Evolutionary conservation across 1,139 yeast genomes (phyloP).

Genomic region (Pichia sp.): DNA sequence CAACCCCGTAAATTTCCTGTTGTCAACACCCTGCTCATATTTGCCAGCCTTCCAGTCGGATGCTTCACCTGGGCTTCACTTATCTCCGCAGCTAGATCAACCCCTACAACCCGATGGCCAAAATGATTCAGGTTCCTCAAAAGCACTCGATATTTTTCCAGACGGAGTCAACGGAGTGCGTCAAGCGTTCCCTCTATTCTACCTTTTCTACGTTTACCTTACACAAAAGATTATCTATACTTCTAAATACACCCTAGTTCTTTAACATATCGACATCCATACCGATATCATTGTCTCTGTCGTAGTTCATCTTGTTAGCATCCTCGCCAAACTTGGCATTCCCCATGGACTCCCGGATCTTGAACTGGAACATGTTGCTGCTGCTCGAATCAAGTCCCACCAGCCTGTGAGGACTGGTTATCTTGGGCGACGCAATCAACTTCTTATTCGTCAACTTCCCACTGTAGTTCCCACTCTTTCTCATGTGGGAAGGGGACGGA

Average conservation of each 20-base stretch:
- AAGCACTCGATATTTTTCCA: no score
- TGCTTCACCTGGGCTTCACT: no score
- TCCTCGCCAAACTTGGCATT: neutral
- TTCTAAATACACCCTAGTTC: neutral
- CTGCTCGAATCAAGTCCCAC: constrained; percentile 18
- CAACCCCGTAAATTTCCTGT: neutral
- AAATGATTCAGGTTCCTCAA: no score
- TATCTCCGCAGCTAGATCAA: no score
- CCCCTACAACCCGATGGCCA: no score
- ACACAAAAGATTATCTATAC: neutral
- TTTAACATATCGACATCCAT: neutral
- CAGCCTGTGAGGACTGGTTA: constrained; percentile 23
- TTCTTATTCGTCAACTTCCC: constrained; percentile 17
- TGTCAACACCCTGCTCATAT: neutral
- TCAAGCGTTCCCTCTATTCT: no score
- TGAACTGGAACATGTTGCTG: constrained; percentile 13
- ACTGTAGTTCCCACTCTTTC: neutral
- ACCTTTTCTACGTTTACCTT: neutral
- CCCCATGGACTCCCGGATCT: constrained; percentile 11
- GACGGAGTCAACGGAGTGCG: no score
- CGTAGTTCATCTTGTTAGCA: neutral
- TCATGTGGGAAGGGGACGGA: neutral
- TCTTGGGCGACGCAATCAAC: constrained; percentile 21
- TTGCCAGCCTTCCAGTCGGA: no score
- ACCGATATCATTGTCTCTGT: neutral